phyloP scores from a whole-genome alignment of 2,329 filamentous ascomycete genomes.

The Tolypocladium capitatum region DNA sequence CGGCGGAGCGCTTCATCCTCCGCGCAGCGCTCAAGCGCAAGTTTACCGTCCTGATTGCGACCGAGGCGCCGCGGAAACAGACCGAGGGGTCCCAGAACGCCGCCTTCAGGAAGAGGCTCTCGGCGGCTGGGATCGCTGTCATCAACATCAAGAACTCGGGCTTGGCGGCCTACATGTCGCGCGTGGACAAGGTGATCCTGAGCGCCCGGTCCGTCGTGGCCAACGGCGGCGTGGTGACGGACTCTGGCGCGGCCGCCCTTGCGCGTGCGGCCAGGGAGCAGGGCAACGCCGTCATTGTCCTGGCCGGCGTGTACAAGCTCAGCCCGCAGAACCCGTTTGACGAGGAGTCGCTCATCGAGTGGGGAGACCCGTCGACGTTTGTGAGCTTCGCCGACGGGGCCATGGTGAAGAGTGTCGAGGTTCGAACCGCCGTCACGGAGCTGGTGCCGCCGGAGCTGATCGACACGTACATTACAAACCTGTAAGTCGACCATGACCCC shows the following conservation, averaged over 20 bases:
- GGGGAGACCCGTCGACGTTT: slow-evolving; percentile 66
- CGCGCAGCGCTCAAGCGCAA: slow-evolving; percentile 79
- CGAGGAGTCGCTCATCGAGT: slow-evolving; percentile 70
- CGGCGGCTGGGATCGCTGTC: slow-evolving; percentile 64
- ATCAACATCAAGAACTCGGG: slow-evolving; percentile 76
- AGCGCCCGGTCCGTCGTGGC: slow-evolving; percentile 77
- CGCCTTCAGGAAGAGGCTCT: slow-evolving; percentile 64
- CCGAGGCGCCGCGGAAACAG: slow-evolving; percentile 36
- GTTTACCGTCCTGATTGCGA: slow-evolving; percentile 80
- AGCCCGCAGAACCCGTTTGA: slow-evolving; percentile 82
- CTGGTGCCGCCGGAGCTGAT: slow-evolving; percentile 66
- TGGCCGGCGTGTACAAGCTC: slow-evolving; percentile 87
- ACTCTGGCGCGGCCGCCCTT: slow-evolving; percentile 71
- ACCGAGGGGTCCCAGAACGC: slow-evolving; percentile 28
- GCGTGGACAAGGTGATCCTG: slow-evolving; percentile 89
- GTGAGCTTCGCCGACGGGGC: slow-evolving; percentile 67
- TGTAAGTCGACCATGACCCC: slow-evolving; percentile 24
- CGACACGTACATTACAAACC: slow-evolving; percentile 74
- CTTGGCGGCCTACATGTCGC: slow-evolving; percentile 86
- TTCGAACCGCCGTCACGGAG: slow-evolving; percentile 70
- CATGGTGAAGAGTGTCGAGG: slow-evolving; percentile 63
- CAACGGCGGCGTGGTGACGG: slow-evolving; percentile 74
- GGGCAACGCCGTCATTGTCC: slow-evolving; percentile 72
- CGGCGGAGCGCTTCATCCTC: slow-evolving; percentile 79
- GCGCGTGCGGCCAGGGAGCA: slow-evolving; percentile 75